These are phyloP conservation scores for Chrysoporthe cubensis DNA, from an alignment of 2,329 filamentous ascomycete genomes.

Conservation along the genomic window DNA sequence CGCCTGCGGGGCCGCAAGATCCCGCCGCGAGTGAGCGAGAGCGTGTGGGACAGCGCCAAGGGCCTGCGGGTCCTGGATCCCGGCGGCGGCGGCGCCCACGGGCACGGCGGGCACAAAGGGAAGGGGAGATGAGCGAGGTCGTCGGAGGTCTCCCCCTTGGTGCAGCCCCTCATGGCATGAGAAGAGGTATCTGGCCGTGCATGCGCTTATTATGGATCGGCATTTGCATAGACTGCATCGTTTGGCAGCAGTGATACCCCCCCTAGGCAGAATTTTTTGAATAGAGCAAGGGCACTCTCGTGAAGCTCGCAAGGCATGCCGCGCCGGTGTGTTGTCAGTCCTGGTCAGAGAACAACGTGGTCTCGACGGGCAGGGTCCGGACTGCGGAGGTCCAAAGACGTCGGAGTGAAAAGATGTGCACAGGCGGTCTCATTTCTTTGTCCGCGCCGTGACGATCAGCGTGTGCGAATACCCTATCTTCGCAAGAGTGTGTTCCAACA, in stretches of 20 bases:
- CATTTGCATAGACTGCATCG: constrained; percentile 11
- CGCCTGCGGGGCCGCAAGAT: constrained; percentile 78
- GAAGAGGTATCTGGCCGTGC: neutral
- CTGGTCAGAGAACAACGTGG: too few species aligned
- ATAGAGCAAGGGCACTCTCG: too few species aligned
- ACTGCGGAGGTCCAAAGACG: too few species aligned
- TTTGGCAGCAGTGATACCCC: constrained; percentile 20
- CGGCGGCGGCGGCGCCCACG: constrained; percentile 7
- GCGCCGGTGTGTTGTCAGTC: too few species aligned
- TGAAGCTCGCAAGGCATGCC: too few species aligned
- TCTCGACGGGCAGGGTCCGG: too few species aligned
- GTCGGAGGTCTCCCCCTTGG: neutral
- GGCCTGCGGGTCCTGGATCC: constrained; percentile 47
- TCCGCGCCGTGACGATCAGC: too few species aligned
- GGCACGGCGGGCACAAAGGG: constrained; percentile 30
- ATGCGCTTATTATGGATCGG: neutral
- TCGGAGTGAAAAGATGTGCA: too few species aligned
- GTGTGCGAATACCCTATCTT: too few species aligned
- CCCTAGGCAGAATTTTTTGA: constrained; percentile 1
- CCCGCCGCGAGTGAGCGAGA: constrained; percentile 70
- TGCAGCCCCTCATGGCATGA: neutral
- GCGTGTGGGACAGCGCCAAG: constrained; percentile 74
- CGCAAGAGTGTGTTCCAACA: too few species aligned
- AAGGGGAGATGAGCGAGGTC: constrained; percentile 7
- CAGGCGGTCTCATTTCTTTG: too few species aligned